These are phyloP conservation scores for Calocera viscosa DNA, from an alignment of 768 basidiomycete species.

Conservation along the genomic window DNA sequence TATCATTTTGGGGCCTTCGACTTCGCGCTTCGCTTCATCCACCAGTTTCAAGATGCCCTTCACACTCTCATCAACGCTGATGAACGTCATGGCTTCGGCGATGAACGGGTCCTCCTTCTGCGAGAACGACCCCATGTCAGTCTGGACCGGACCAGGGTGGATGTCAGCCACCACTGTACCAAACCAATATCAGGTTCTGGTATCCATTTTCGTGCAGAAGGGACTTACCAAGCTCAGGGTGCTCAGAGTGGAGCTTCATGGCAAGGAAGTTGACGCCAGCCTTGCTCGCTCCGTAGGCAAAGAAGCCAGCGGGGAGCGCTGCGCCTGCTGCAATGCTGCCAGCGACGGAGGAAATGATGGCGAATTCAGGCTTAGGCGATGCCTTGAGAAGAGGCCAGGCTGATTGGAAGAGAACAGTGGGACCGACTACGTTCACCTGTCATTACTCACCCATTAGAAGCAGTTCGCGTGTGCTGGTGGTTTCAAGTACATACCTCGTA, in stretches of 20 bases:
- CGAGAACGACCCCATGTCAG: background rate
- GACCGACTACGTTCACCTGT: slow-evolving; percentile 18
- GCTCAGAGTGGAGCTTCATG: slow-evolving; percentile 10
- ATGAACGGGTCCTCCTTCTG: background rate
- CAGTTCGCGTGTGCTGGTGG: too few species aligned
- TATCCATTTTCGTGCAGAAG: background rate
- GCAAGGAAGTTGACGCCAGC: slow-evolving; percentile 16
- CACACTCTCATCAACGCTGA: slow-evolving; percentile 9
- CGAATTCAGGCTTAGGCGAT: slow-evolving; percentile 12
- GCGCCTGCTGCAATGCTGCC: slow-evolving; percentile 10
- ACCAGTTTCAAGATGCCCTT: background rate
- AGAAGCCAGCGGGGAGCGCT: background rate
- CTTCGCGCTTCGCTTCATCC: slow-evolving; percentile 9
- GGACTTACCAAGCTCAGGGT: background rate
- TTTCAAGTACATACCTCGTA: background rate
- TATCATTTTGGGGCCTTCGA: background rate
- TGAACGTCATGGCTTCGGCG: background rate
- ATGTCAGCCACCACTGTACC: too few species aligned
- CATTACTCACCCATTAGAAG: too few species aligned
- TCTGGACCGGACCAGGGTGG: slow-evolving; percentile 10
- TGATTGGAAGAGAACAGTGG: slow-evolving; percentile 18
- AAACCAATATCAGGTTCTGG: too few species aligned
- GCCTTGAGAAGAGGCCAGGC: slow-evolving; percentile 12
- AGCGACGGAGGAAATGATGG: slow-evolving; percentile 12
- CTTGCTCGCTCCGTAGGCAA: slow-evolving; percentile 13